Evolutionary conservation across 2,329 filamentous ascomycete species (phyloP).

Genomic region (Penicillium glabrum): DNA sequence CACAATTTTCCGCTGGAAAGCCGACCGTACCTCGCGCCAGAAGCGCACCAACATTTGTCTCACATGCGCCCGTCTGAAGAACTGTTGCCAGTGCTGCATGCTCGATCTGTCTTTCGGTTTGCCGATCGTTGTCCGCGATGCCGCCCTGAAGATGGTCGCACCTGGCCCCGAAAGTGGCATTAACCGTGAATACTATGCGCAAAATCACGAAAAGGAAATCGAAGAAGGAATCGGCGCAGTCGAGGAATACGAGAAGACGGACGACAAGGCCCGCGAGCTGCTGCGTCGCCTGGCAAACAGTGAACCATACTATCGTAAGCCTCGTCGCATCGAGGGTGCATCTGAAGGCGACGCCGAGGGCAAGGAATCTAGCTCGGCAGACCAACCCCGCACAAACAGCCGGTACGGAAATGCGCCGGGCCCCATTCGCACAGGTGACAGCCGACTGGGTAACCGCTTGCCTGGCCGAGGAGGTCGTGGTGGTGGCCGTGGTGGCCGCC

Average conservation of each 20-base stretch:
- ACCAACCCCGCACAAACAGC: slow-evolving; percentile 44
- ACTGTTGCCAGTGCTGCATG: slow-evolving; percentile 99
- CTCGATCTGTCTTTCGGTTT: slow-evolving; percentile 94
- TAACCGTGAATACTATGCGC: slow-evolving; percentile 96
- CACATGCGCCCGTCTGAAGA: slow-evolving; percentile 94
- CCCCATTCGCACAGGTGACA: slow-evolving; percentile 72
- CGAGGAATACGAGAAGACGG: slow-evolving; percentile 94
- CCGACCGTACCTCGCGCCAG: slow-evolving; percentile 84
- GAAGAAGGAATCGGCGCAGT: slow-evolving; percentile 83
- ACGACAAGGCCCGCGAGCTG: slow-evolving; percentile 92
- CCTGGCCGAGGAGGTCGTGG: slow-evolving; percentile 49
- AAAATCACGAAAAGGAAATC: slow-evolving; percentile 93
- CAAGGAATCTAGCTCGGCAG: slow-evolving; percentile 33
- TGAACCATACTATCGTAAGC: slow-evolving; percentile 93
- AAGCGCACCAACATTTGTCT: slow-evolving; percentile 95
- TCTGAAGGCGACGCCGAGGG: slow-evolving; percentile 43
- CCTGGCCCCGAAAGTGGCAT: slow-evolving; percentile 89
- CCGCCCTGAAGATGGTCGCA: slow-evolving; percentile 95
- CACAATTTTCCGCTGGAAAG: slow-evolving; percentile 93
- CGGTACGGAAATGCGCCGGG: slow-evolving; percentile 53
- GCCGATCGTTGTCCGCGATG: slow-evolving; percentile 91
- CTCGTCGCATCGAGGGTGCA: slow-evolving; percentile 67
- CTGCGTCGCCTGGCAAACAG: slow-evolving; percentile 81
- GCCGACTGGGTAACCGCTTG: slow-evolving; percentile 39
- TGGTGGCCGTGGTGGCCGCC: slow-evolving; percentile 52